Percentiles rank a stretch among this genome's conserved stretches.
phyloP scores from a whole-genome alignment of 75 land plant species.

The Sequoiadendron giganteum region DNA sequence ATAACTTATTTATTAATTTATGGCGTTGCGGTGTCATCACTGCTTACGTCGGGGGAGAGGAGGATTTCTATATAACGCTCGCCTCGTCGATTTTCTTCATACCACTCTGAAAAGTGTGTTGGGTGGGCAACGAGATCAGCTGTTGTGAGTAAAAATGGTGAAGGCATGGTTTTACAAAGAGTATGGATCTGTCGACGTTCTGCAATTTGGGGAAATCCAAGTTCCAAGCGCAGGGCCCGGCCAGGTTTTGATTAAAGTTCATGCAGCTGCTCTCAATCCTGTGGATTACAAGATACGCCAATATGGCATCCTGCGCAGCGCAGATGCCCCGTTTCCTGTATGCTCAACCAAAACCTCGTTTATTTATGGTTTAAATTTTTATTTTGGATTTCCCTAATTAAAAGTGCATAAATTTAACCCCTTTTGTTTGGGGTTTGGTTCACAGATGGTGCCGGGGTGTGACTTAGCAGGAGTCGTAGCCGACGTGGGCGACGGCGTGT shows the following conservation, averaged over 20 bases:
- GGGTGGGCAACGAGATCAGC: too few relatives aligned
- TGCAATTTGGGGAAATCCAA: slow-evolving; percentile 23
- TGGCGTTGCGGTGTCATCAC: too few relatives aligned
- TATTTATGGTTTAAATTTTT: background rate
- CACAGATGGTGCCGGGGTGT: slow-evolving; percentile 46
- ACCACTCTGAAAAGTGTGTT: too few relatives aligned
- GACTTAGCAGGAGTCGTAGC: slow-evolving; percentile 47
- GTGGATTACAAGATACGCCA: slow-evolving; percentile 29
- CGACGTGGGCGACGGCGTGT: slow-evolving; percentile 27
- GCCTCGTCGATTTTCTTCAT: too few relatives aligned
- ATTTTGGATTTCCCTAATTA: background rate
- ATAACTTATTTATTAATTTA: too few relatives aligned
- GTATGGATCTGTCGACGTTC: slow-evolving; percentile 34
- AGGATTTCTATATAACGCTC: too few relatives aligned
- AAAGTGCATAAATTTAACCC: background rate
- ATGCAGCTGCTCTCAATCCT: slow-evolving; percentile 40
- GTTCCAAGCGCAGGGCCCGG: slow-evolving; percentile 21
- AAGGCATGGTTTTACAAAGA: slow-evolving; percentile 43
- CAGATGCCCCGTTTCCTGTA: background rate
- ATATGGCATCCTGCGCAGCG: background rate
- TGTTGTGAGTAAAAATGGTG: background rate
- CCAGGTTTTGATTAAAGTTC: slow-evolving; percentile 29
- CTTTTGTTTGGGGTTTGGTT: background rate
- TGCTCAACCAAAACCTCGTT: background rate
- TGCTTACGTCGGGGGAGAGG: too few relatives aligned